Percentiles rank a stretch among this genome's conserved stretches.
Conservation (phyloP, 2,329 filamentous ascomycete species). For the Clarireedia homoeocarpa region DNA sequence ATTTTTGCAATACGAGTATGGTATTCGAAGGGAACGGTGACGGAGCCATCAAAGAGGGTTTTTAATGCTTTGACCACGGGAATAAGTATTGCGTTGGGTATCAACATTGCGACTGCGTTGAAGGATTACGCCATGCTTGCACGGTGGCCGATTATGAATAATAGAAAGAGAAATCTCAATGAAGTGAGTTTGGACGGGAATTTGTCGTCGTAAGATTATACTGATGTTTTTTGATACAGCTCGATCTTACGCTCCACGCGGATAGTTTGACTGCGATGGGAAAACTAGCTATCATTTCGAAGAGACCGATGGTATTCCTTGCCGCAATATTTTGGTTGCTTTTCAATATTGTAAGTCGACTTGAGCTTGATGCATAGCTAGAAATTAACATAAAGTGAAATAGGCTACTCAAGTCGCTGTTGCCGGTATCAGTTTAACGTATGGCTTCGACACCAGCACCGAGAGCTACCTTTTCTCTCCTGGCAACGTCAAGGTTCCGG, state of each 20-base stretch:
- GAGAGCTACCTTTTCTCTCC: constrained; percentile 27
- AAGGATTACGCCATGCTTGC: constrained; percentile 38
- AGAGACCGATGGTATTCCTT: constrained; percentile 24
- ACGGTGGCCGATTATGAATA: constrained; percentile 39
- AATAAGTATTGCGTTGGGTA: constrained; percentile 35
- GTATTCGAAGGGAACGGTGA: constrained; percentile 25
- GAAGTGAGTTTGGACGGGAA: constrained; percentile 30
- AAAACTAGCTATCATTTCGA: constrained; percentile 26
- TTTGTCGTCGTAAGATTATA: neutral
- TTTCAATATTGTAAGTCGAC: constrained; percentile 26
- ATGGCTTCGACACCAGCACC: constrained; percentile 34
- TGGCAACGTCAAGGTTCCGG: constrained; percentile 32
- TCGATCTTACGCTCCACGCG: constrained; percentile 28
- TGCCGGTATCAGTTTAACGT: constrained; percentile 36
- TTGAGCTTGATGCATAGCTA: neutral
- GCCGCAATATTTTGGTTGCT: constrained; percentile 28
- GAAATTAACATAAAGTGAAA: neutral
- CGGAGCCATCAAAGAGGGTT: constrained; percentile 31
- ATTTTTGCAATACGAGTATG: constrained; percentile 13
- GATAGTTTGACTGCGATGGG: constrained; percentile 29
- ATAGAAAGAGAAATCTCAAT: constrained; percentile 30
- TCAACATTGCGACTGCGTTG: constrained; percentile 36
- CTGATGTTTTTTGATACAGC: constrained; percentile 13
- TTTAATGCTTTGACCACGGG: constrained; percentile 40
- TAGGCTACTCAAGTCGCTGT: constrained; percentile 37